Evolutionary conservation across 2,329 filamentous ascomycete species (phyloP).

Genomic region (Beauveria sp.): DNA sequence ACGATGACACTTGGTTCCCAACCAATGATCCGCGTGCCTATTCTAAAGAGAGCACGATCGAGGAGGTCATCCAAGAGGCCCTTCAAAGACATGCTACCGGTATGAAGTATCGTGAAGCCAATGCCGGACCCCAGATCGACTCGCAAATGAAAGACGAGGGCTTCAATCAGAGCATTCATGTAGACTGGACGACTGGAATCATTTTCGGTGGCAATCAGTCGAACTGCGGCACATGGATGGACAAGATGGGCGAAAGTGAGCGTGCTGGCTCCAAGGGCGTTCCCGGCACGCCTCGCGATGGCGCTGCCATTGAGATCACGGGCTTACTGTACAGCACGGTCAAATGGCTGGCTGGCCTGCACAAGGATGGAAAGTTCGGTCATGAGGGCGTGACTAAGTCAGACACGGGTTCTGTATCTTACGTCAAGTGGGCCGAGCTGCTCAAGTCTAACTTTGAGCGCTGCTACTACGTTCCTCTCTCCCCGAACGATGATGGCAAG

Average conservation of each 20-base stretch:
- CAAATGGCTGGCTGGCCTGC: constrained; percentile 65
- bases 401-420: constrained; percentile 55
- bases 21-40: constrained; percentile 77
- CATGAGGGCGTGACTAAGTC: constrained; percentile 64
- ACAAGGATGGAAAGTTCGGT: constrained; percentile 61
- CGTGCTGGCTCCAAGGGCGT: constrained; percentile 86
- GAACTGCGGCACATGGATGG: constrained; percentile 99
- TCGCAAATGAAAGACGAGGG: constrained; percentile 88
- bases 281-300: constrained; percentile 93
- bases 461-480: constrained; percentile 77
- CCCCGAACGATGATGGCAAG: constrained; percentile 59
- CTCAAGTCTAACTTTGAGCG: constrained; percentile 85
- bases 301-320: constrained; percentile 89
- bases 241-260: constrained; percentile 99
- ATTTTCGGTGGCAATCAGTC: constrained; percentile 89
- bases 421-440: constrained; percentile 68
- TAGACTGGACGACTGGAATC: constrained; percentile 84
- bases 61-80: constrained; percentile 87
- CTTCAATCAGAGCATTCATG: constrained; percentile 83
- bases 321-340: constrained; percentile 88
- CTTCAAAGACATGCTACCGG: constrained; percentile 86
- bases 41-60: constrained; percentile 71
- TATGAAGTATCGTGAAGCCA: constrained; percentile 88
- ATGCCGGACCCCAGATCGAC: constrained; percentile 82
- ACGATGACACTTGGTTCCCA: constrained; percentile 91